These are phyloP conservation scores for Tetrapisispora pingtungensis DNA, from an alignment of 805 yeast genomes.

Conservation along the genomic window DNA sequence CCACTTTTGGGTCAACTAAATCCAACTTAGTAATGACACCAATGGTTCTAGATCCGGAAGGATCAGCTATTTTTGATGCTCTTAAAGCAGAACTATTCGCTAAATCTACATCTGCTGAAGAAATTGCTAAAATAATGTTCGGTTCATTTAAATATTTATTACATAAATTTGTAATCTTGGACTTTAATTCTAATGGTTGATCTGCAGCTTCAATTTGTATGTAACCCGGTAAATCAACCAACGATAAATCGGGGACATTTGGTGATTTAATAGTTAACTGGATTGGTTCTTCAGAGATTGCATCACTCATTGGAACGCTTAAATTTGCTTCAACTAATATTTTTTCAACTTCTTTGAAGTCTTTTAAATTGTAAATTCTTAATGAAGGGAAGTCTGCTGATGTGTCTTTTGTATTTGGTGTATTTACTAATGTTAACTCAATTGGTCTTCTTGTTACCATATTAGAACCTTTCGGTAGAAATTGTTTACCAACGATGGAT, in stretches of 20 bases:
- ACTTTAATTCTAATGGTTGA: slow-evolving; percentile 79
- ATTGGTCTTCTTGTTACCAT: slow-evolving; percentile 98
- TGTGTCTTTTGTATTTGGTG: slow-evolving; percentile 72
- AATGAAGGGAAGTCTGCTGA: slow-evolving; percentile 90
- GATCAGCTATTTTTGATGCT: slow-evolving; percentile 84
- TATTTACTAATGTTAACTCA: slow-evolving; percentile 82
- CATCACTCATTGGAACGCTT: slow-evolving; percentile 81
- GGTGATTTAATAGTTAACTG: slow-evolving; percentile 88
- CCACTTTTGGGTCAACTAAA: slow-evolving; percentile 68
- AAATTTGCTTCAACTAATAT: slow-evolving; percentile 80
- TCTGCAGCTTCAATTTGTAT: slow-evolving; percentile 95
- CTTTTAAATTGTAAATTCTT: slow-evolving; percentile 70
- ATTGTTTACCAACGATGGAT: slow-evolving; percentile 95
- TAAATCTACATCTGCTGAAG: slow-evolving; percentile 95
- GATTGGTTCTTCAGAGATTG: slow-evolving; percentile 88
- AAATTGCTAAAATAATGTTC: slow-evolving; percentile 87
- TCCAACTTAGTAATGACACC: slow-evolving; percentile 95
- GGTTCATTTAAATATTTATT: slow-evolving; percentile 82
- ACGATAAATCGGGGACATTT: slow-evolving; percentile 78
- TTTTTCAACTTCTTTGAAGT: slow-evolving; percentile 80
- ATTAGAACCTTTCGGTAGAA: slow-evolving; percentile 91
- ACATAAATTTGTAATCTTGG: slow-evolving; percentile 69
- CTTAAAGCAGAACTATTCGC: slow-evolving; percentile 92
- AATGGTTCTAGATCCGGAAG: slow-evolving; percentile 88
- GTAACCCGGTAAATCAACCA: slow-evolving; percentile 95